Percentiles rank a stretch among this genome's conserved stretches.
Conservation (phyloP, 2,329 filamentous ascomycete genomes). For the Colletotrichum melonis region DNA sequence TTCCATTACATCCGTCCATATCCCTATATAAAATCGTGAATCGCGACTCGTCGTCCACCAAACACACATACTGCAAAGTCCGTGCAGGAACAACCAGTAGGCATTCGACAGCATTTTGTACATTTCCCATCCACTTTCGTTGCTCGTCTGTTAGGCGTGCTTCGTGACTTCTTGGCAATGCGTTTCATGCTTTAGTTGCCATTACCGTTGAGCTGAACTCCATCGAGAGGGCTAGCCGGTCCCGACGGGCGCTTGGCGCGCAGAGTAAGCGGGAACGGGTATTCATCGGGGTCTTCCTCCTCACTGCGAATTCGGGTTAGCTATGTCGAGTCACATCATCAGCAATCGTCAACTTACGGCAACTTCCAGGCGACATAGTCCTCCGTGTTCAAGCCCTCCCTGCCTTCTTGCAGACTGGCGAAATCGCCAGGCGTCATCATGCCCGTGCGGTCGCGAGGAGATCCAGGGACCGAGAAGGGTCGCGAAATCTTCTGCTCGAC, state of each 20-base stretch:
- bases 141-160: background rate
- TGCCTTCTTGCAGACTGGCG: conserved; percentile 93
- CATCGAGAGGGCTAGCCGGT: conserved; percentile 54
- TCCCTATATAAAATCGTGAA: conserved; percentile 32
- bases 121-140: background rate
- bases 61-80: background rate
- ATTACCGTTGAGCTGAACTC: conserved; percentile 46
- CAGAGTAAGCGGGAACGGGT: conserved; percentile 69
- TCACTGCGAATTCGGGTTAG: conserved; percentile 68
- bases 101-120: background rate
- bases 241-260: conserved; percentile 61
- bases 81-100: background rate
- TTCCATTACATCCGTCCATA: conserved; percentile 30
- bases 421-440: conserved; percentile 99
- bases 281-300: conserved; percentile 89
- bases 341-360: conserved; percentile 75
- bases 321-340: background rate
- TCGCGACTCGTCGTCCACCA: conserved; percentile 6
- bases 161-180: background rate
- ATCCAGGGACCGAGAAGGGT: conserved; percentile 93
- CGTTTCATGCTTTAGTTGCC: conserved; percentile 27
- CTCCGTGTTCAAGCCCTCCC: conserved; percentile 92
- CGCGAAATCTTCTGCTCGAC: conserved; percentile 96
- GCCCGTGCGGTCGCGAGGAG: conserved; percentile 87
- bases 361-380: conserved; percentile 99